A percentile compares a stretch with the other conserved stretches of the same genome.
Conservation (phyloP, 441 rosid species). For the Daphne laureola region DNA sequence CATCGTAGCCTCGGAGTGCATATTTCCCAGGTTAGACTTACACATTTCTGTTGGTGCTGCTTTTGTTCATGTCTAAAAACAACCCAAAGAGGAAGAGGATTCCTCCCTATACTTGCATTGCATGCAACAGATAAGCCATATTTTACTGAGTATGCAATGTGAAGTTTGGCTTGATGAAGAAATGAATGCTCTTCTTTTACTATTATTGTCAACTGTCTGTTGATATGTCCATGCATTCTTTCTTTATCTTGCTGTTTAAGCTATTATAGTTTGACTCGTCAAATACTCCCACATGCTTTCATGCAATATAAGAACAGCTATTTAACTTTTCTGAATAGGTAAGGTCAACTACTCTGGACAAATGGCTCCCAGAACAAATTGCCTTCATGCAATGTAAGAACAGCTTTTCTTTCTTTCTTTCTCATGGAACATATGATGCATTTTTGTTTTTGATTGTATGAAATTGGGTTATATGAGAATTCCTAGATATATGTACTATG, state of each 20-base stretch:
- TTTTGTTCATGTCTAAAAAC: too few species aligned
- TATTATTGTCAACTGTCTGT: background rate
- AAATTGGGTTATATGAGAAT: too few species aligned
- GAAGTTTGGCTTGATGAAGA: background rate
- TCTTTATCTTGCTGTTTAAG: background rate
- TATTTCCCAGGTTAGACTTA: slow-evolving; percentile 61
- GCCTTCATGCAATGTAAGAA: slow-evolving; percentile 70
- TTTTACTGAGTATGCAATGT: too few species aligned
- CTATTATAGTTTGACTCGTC: background rate
- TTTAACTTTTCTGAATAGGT: slow-evolving; percentile 33
- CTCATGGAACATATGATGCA: too few species aligned
- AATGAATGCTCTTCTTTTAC: background rate
- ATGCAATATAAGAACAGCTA: too few species aligned
- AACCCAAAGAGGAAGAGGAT: background rate
- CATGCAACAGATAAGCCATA: background rate
- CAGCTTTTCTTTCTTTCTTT: background rate
- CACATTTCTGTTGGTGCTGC: background rate
- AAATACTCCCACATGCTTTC: too few species aligned
- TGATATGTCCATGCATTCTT: background rate
- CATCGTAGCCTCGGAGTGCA: slow-evolving; percentile 86
- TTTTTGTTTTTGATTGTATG: too few species aligned
- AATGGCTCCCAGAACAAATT: slow-evolving; percentile 82
- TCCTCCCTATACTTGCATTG: background rate
- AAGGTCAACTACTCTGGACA: slow-evolving; percentile 69
- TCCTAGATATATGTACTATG: too few species aligned